Evolutionary conservation across 1,284 basidiomycete species (phyloP).

Genomic region (Phlebopus sp.): DNA sequence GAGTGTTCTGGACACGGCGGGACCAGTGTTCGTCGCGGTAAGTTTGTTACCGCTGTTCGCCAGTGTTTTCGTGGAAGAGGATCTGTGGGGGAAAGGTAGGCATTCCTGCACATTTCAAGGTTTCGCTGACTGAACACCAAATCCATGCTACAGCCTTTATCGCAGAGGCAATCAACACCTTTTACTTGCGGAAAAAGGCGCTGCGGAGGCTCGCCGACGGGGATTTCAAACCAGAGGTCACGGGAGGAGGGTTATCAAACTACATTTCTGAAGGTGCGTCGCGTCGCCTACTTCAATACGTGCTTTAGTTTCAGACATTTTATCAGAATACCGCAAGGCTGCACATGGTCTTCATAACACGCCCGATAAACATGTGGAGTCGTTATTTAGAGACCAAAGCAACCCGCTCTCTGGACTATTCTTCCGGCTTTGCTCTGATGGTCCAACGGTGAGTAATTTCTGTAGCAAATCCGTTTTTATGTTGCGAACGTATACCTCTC

Average conservation of each 20-base stretch:
- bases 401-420: constrained; percentile 19
- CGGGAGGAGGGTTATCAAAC: constrained; percentile 29
- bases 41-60: constrained; percentile 17
- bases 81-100: constrained; percentile 23
- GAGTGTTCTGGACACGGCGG: constrained; percentile 14
- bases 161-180: constrained; percentile 12
- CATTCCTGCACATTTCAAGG: background rate
- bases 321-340: constrained; percentile 33
- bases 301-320: background rate
- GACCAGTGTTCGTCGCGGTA: constrained; percentile 18
- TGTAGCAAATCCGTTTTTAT: too few relatives aligned
- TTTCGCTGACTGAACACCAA: background rate
- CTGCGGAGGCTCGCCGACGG: constrained; percentile 22
- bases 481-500: background rate
- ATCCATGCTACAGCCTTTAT: constrained; percentile 17
- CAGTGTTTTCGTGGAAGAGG: background rate
- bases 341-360: constrained; percentile 26
- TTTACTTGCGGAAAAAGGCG: constrained; percentile 27
- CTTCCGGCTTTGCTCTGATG: constrained; percentile 22
- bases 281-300: background rate
- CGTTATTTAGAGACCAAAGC: constrained; percentile 12
- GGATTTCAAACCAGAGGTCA: constrained; percentile 32
- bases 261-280: constrained; percentile 31
- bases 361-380: constrained; percentile 21
- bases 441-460: constrained; percentile 28